A percentile compares a stretch with the other conserved stretches of the same genome.
Evolutionary conservation across 2,329 filamentous ascomycete genomes (phyloP).

Genomic region (Diaporthe batatas): DNA sequence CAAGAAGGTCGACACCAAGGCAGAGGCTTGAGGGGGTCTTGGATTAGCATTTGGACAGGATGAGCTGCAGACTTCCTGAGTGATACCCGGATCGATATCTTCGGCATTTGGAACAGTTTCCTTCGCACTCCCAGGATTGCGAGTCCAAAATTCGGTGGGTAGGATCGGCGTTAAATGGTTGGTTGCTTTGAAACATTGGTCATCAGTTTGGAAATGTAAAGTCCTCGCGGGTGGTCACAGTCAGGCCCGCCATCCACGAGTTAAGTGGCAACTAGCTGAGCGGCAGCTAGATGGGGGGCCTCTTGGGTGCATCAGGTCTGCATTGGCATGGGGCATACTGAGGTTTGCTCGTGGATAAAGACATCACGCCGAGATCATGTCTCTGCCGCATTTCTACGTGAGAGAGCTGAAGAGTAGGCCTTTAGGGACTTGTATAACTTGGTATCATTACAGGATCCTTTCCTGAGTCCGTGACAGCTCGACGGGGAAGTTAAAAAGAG

Average conservation of each 20-base stretch:
- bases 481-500: background rate
- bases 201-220: slow-evolving; percentile 6
- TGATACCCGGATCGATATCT: slow-evolving; percentile 41
- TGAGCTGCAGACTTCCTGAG: slow-evolving; percentile 30
- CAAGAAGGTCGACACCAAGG: slow-evolving; percentile 74
- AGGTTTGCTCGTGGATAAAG: background rate
- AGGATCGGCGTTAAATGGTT: slow-evolving; percentile 39
- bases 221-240: background rate
- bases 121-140: slow-evolving; percentile 21
- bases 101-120: slow-evolving; percentile 38
- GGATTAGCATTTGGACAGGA: slow-evolving; percentile 29
- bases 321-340: background rate
- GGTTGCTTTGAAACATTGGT: slow-evolving; percentile 35
- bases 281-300: no score
- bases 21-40: slow-evolving; percentile 44
- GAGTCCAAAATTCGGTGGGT: slow-evolving; percentile 20
- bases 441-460: background rate
- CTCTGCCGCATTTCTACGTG: background rate
- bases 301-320: background rate
- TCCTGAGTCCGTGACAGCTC: background rate
- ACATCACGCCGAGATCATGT: background rate
- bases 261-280: background rate
- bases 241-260: background rate
- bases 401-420: background rate
- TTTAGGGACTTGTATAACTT: background rate